Percentiles rank a stretch among this genome's conserved stretches.
These are phyloP conservation scores for Ophioceras dolichostomum DNA, from an alignment of 2,329 filamentous ascomycete genomes.

Conservation along the genomic window DNA sequence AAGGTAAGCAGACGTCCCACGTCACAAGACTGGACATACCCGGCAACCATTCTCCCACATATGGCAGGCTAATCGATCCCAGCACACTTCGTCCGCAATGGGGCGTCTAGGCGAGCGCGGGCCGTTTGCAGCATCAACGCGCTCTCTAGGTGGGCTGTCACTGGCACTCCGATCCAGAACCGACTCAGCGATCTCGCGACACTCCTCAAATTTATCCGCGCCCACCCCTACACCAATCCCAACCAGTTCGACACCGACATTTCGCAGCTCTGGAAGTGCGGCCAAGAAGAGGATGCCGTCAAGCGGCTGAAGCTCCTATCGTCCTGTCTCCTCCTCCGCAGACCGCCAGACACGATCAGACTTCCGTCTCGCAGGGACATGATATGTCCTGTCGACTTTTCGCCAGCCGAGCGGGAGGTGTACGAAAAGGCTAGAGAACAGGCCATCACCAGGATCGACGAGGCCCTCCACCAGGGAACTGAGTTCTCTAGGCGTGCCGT, in stretches of 20 bases:
- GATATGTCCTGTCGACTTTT: constrained; percentile 21
- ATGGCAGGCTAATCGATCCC: no score
- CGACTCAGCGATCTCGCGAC: constrained; percentile 25
- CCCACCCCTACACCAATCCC: constrained; percentile 25
- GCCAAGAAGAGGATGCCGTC: constrained; percentile 21
- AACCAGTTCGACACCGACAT: constrained; percentile 26
- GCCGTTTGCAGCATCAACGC: constrained; percentile 24
- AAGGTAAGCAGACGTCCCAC: constrained; percentile 19
- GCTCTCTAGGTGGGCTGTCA: constrained; percentile 29
- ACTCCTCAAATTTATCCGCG: constrained; percentile 28
- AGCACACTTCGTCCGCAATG: constrained; percentile 29
- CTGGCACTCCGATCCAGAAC: constrained; percentile 37
- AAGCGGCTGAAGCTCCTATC: constrained; percentile 25
- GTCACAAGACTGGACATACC: background rate
- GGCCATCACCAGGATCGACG: constrained; percentile 18
- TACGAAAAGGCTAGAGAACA: constrained; percentile 20
- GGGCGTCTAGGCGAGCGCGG: constrained; percentile 18
- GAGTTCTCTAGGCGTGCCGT: constrained; percentile 5
- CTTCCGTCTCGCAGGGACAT: constrained; percentile 23
- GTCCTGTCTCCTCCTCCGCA: constrained; percentile 23
- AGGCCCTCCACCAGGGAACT: constrained; percentile 11
- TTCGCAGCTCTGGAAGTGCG: constrained; percentile 23
- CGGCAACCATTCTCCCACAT: background rate
- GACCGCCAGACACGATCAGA: constrained; percentile 23
- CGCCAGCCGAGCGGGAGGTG: constrained; percentile 16